These are phyloP conservation scores for Linnemannia exigua DNA, from an alignment of 192 early-diverging fungal species.

Conservation along the genomic window DNA sequence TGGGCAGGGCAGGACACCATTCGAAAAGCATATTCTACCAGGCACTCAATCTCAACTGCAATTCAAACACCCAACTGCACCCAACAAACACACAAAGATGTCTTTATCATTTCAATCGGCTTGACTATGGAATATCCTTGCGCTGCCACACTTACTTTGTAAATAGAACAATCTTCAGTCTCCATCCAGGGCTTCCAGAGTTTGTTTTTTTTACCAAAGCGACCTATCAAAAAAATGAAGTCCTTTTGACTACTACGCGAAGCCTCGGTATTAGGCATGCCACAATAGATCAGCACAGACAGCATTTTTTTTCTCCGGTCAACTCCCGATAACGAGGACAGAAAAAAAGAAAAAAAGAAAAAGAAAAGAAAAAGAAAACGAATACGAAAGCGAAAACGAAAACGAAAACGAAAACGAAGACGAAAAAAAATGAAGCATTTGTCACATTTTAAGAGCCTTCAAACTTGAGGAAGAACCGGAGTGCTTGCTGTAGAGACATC, in stretches of 20 bases:
- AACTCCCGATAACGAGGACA: neutral
- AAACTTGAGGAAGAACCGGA: constrained; percentile 22
- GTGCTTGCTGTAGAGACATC: constrained; percentile 15
- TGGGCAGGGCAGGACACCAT: neutral
- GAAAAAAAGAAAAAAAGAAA: constrained; percentile 13
- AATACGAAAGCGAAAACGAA: neutral
- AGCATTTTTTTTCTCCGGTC: neutral
- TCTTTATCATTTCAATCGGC: neutral
- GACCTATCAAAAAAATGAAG: constrained; percentile 2
- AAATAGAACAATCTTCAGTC: neutral
- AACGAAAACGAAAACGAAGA: constrained; percentile 3
- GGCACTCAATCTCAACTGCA: neutral
- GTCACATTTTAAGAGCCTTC: neutral
- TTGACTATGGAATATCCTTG: neutral
- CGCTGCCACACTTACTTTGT: neutral
- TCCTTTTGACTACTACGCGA: neutral
- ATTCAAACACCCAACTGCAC: neutral
- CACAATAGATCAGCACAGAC: constrained; percentile 2
- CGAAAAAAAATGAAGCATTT: neutral
- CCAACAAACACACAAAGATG: neutral
- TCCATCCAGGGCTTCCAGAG: neutral
- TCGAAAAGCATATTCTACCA: neutral
- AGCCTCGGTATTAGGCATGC: neutral
- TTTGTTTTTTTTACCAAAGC: neutral
- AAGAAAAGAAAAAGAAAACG: constrained; percentile 19